Evolutionary conservation across 345 rosid genomes (phyloP), one percentile per base, ranked within the genome.

Genomic region (Moricandia moricandioides): DNA sequence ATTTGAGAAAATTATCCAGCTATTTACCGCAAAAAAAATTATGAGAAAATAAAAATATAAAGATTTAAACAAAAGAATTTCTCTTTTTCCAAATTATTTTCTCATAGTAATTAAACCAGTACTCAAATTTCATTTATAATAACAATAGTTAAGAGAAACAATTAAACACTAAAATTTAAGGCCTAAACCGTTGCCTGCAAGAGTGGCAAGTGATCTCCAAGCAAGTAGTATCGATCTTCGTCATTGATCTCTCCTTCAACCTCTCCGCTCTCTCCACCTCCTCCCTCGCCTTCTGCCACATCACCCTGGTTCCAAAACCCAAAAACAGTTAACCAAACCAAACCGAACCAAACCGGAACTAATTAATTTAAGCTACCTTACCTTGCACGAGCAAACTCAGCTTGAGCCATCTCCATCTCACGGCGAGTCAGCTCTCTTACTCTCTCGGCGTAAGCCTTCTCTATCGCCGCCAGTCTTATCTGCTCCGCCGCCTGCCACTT

Each of bases 401-500:
- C 85, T 63, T 92, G 97, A 2, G 99, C 98, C 82, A 92, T 21
- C 86, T 90, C 97, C 91, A 92, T 90, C 84, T 95, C 99, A 82
- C 88, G 84, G 78, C 88, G 80, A 35, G 96, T 90, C 33, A 90
- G 86, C 80, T 95, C 99, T 87, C 96, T 85, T 54, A 95, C 92
- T 33, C 97, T 83, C 84, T 95, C 99, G 0, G 99, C 97, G 40
- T 95, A 95, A 11, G 96, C 96, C 78, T 88, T 95, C 57, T 95
- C 99, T 1, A 92, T 84, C 0, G 98, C 86, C 0, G 97, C 96
- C 64, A 92, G 37, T 16, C 94, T 84, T 51, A 92, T 90, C 62
- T 89, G 96, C 88, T 95, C 99, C 11, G 91, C 90, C 55, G 99
- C 90, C 78, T 92, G 91, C 99, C 96, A 95, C 77, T 90, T 95